Evolutionary conservation across 805 yeast species (phyloP).

Genomic region (Zygoascus biomembranicola): DNA sequence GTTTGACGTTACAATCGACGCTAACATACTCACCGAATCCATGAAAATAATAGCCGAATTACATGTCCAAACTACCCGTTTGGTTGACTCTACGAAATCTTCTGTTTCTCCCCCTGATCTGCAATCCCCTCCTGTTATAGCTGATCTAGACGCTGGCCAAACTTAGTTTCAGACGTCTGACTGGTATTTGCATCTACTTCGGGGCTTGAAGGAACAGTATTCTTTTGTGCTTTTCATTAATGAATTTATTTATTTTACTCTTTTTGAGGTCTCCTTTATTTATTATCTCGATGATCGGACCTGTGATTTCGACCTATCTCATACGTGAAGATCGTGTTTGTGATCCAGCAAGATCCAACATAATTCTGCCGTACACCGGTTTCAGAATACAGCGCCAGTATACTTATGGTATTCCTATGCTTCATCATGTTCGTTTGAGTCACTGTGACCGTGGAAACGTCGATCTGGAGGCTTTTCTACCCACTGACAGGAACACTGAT

Average conservation of each 20-base stretch:
- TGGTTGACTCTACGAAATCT: too few species aligned
- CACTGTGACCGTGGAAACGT: conserved; percentile 46
- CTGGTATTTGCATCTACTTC: background rate
- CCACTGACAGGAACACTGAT: conserved; percentile 31
- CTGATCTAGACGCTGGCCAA: background rate
- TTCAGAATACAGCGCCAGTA: conserved; percentile 45
- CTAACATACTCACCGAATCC: conserved; percentile 26
- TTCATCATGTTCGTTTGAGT: conserved; percentile 39
- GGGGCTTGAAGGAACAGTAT: background rate
- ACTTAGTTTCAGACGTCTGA: background rate
- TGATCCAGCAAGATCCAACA: conserved; percentile 25
- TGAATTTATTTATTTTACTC: background rate
- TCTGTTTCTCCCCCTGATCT: too few species aligned
- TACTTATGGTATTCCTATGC: conserved; percentile 34
- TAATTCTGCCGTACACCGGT: conserved; percentile 43
- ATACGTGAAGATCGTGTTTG: conserved; percentile 29
- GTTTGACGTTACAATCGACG: conserved; percentile 41
- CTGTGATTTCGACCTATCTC: conserved; percentile 20
- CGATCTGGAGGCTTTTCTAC: conserved; percentile 34
- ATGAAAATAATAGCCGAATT: conserved; percentile 20
- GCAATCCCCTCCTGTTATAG: too few species aligned
- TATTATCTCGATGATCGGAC: background rate
- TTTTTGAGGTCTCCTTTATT: background rate
- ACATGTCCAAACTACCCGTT: conserved; percentile 8
- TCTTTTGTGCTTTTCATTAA: background rate